Conservation (phyloP, 2,329 filamentous ascomycete species). For the Stemphylium lycopersici region DNA sequence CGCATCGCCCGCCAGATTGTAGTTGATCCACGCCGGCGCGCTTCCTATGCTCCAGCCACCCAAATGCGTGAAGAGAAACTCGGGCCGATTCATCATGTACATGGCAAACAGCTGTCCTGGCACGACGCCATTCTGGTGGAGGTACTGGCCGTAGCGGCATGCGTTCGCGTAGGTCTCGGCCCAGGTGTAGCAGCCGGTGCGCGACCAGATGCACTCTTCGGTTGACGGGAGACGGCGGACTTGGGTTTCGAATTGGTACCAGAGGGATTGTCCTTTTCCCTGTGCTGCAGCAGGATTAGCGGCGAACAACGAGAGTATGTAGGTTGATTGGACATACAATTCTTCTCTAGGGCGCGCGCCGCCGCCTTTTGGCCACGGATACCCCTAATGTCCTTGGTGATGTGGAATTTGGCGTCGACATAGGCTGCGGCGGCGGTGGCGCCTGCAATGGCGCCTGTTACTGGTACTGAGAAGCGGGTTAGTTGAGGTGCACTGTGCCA, state of each 20-base stretch:
- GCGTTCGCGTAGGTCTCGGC: conserved; percentile 49
- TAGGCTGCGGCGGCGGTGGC: conserved; percentile 60
- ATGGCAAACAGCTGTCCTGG: conserved; percentile 68
- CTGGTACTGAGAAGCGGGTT: conserved; percentile 29
- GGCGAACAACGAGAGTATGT: background rate
- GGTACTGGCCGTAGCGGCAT: conserved; percentile 47
- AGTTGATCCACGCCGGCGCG: conserved; percentile 74
- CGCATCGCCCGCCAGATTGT: conserved; percentile 68
- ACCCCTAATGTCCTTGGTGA: conserved; percentile 64
- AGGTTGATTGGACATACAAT: conserved; percentile 49
- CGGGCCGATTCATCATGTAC: conserved; percentile 70
- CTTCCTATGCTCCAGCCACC: conserved; percentile 70
- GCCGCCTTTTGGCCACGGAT: conserved; percentile 54
- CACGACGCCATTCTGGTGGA: conserved; percentile 58
- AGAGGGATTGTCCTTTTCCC: conserved; percentile 63
- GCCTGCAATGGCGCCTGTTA: conserved; percentile 45
- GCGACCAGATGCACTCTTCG: conserved; percentile 70
- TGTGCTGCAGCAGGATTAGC: conserved; percentile 14
- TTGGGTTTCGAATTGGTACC: conserved; percentile 68
- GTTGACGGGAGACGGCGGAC: conserved; percentile 57
- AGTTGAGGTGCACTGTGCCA: conserved; percentile 3
- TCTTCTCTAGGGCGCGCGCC: conserved; percentile 55
- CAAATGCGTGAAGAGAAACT: conserved; percentile 71
- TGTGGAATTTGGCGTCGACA: conserved; percentile 71
- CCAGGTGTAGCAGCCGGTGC: conserved; percentile 56